A percentile compares a stretch with the other conserved stretches of the same genome.
Conservation (phyloP, 1,284 basidiomycete genomes). For the Pseudozyma sp. region DNA sequence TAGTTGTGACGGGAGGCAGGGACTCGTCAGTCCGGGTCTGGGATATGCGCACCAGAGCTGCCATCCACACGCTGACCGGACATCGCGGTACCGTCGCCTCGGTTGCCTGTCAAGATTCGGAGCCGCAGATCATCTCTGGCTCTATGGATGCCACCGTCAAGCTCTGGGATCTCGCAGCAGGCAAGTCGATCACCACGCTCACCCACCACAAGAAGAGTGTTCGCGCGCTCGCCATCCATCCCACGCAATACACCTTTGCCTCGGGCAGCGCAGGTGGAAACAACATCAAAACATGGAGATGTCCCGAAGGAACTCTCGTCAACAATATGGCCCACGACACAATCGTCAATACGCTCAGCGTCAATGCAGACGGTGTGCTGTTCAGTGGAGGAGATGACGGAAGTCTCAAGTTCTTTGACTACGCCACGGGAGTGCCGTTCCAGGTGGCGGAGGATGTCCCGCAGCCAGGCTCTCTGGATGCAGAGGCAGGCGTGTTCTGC, state of each 20-base stretch:
- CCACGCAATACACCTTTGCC: slow-evolving; percentile 88
- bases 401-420: slow-evolving; percentile 73
- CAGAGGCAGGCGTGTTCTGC: slow-evolving; percentile 89
- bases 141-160: slow-evolving; percentile 98
- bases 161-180: slow-evolving; percentile 98
- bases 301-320: slow-evolving; percentile 92
- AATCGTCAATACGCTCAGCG: slow-evolving; percentile 94
- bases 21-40: slow-evolving; percentile 96
- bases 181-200: slow-evolving; percentile 92
- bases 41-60: slow-evolving; percentile 98
- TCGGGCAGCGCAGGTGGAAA: slow-evolving; percentile 93
- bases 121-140: slow-evolving; percentile 96
- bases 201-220: slow-evolving; percentile 99
- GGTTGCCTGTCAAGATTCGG: slow-evolving; percentile 93
- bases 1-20: slow-evolving; percentile 92
- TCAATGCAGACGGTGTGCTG: slow-evolving; percentile 94
- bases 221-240: slow-evolving; percentile 90
- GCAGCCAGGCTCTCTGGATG: slow-evolving; percentile 95
- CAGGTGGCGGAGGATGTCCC: slow-evolving; percentile 93
- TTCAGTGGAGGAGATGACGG: slow-evolving; percentile 79
- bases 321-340: slow-evolving; percentile 96
- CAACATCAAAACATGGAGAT: slow-evolving; percentile 99
- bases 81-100: slow-evolving; percentile 94
- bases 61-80: slow-evolving; percentile 90
- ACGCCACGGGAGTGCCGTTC: slow-evolving; percentile 91